phyloP scores from a whole-genome alignment of 805 yeast species.

The Candida hungchunana region DNA sequence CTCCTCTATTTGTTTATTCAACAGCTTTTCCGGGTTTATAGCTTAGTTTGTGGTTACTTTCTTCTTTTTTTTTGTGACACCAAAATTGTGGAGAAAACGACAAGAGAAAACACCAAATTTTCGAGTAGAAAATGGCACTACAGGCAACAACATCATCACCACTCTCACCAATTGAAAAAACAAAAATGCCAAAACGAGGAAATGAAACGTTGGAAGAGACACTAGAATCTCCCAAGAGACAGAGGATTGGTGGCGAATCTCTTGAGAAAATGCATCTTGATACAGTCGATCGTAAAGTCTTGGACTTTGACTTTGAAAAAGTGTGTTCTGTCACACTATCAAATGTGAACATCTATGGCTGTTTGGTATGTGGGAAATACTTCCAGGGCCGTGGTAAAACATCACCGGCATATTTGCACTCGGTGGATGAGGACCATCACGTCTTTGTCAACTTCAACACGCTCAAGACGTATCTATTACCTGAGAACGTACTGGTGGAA shows the following conservation, averaged over 20 bases:
- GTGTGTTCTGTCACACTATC: slow-evolving; percentile 62
- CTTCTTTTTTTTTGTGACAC: too few species aligned
- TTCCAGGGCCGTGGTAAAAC: slow-evolving; percentile 59
- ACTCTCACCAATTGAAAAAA: too few species aligned
- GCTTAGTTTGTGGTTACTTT: too few species aligned
- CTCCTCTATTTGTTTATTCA: too few species aligned
- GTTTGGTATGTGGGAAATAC: slow-evolving; percentile 71
- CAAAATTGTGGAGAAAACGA: too few species aligned
- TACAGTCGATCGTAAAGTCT: slow-evolving; percentile 28
- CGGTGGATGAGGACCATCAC: slow-evolving; percentile 59
- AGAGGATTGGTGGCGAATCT: slow-evolving; percentile 1
- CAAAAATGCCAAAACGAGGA: not conserved
- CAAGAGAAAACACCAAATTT: too few species aligned
- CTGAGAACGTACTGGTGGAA: slow-evolving; percentile 50
- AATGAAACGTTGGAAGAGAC: not conserved
- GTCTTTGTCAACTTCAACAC: slow-evolving; percentile 54
- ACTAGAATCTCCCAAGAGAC: slow-evolving; percentile 2
- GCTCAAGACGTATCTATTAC: slow-evolving; percentile 51
- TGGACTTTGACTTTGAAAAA: slow-evolving; percentile 69
- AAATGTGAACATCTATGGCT: slow-evolving; percentile 60
- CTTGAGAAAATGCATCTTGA: slow-evolving; percentile 24
- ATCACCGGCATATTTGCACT: slow-evolving; percentile 68
- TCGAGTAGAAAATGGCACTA: not conserved
- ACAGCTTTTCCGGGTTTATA: too few species aligned
- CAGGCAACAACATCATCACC: not conserved